Conservation (phyloP, 2,329 filamentous ascomycete genomes). For the Lachnellula suecica region DNA sequence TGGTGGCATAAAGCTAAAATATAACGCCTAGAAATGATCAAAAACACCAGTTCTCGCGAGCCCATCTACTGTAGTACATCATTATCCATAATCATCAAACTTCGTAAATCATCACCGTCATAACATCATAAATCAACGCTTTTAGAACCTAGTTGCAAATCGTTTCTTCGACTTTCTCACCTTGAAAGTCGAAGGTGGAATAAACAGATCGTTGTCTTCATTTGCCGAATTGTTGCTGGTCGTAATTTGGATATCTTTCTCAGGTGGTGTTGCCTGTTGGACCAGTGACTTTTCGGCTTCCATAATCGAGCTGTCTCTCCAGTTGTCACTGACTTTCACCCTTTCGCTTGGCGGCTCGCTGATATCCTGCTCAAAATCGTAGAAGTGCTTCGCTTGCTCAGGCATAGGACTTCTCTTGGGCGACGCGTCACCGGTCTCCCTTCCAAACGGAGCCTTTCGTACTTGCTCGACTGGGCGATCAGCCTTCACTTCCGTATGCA, state of each 20-base stretch:
- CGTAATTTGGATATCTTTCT: neutral
- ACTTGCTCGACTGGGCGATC: neutral
- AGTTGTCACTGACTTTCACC: neutral
- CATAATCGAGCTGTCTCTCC: neutral
- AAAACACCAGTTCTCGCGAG: neutral
- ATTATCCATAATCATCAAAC: neutral
- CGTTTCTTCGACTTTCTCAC: constrained; percentile 19
- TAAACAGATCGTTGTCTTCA: neutral
- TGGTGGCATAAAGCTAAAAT: no score
- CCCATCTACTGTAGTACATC: neutral
- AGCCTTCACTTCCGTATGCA: neutral
- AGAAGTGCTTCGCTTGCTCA: neutral
- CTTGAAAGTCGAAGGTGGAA: constrained; percentile 4
- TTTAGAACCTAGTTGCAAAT: constrained; percentile 13
- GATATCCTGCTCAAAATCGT: neutral
- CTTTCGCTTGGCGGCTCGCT: neutral
- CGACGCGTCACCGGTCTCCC: neutral
- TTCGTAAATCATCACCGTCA: neutral
- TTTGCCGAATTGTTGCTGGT: neutral
- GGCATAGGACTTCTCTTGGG: neutral
- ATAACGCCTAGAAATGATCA: no score
- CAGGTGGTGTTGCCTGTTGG: no score
- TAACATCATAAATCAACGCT: neutral
- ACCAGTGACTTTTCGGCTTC: neutral
- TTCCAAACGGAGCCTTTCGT: neutral